These are phyloP conservation scores for Alternaria hordeiaustralica DNA, from an alignment of 2,329 filamentous ascomycete genomes.

Conservation along the genomic window DNA sequence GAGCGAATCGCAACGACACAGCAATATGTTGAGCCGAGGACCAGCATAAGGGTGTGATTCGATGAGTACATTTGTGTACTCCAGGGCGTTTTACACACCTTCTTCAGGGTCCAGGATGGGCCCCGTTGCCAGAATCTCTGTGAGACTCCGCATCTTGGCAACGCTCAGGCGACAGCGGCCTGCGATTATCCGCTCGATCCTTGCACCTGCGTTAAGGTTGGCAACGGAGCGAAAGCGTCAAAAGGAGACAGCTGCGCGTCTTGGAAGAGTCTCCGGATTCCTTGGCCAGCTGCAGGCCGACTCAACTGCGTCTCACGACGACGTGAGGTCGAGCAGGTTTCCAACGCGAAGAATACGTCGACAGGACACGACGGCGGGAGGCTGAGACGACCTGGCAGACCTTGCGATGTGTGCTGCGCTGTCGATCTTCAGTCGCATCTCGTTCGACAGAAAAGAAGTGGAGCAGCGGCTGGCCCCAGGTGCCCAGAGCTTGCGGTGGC, in stretches of 20 bases:
- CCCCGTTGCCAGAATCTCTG: constrained; percentile 49
- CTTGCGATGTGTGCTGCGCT: constrained; percentile 4
- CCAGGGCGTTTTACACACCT: constrained; percentile 52
- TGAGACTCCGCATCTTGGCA: constrained; percentile 29
- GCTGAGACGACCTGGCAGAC: neutral
- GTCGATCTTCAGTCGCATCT: constrained; percentile 9
- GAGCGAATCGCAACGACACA: constrained; percentile 27
- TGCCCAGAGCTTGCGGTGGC: constrained; percentile 9
- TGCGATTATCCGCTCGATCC: constrained; percentile 3
- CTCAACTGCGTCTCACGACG: neutral
- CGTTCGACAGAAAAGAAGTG: constrained; percentile 5
- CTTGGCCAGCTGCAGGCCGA: constrained; percentile 5
- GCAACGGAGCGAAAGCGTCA: neutral
- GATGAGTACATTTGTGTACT: neutral
- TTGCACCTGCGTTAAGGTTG: constrained; percentile 8
- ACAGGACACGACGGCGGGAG: neutral
- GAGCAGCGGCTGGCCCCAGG: constrained; percentile 7
- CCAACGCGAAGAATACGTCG: neutral
- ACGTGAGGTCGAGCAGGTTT: neutral
- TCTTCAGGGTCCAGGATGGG: constrained; percentile 66
- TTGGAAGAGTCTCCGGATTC: constrained; percentile 11
- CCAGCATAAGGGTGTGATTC: constrained; percentile 15
- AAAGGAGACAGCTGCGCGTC: constrained; percentile 1
- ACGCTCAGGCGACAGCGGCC: constrained; percentile 8
- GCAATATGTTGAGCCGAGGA: constrained; percentile 27